Conservation (phyloP, 345 rosid genomes). For the Salix caprea region DNA sequence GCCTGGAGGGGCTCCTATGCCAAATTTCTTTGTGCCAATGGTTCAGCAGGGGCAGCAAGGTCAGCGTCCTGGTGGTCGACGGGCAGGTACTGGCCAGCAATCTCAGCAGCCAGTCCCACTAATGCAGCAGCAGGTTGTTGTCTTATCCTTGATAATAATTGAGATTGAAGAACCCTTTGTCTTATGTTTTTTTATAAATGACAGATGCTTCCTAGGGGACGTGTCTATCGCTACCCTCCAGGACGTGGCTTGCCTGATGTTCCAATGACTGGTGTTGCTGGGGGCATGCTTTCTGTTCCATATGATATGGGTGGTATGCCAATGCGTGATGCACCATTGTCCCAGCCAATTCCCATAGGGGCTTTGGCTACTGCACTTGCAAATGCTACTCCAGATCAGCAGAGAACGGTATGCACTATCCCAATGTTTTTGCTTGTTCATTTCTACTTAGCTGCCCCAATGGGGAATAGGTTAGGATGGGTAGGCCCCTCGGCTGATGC, state of each 20-base stretch:
- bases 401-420: slow-evolving; percentile 63
- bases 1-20: slow-evolving; percentile 70
- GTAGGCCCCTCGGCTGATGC: not conserved
- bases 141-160: not conserved
- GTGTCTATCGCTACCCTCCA: slow-evolving; percentile 65
- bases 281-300: slow-evolving; percentile 72
- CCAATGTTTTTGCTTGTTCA: not conserved
- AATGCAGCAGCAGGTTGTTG: slow-evolving; percentile 74
- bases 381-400: slow-evolving; percentile 78
- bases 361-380: slow-evolving; percentile 87
- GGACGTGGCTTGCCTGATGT: slow-evolving; percentile 78
- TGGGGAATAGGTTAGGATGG: not conserved
- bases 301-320: slow-evolving; percentile 64
- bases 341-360: slow-evolving; percentile 72
- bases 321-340: slow-evolving; percentile 48
- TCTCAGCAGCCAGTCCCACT: slow-evolving; percentile 71
- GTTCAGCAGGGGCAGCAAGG: slow-evolving; percentile 89
- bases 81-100: slow-evolving; percentile 64
- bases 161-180: not conserved
- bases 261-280: slow-evolving; percentile 57
- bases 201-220: slow-evolving; percentile 84
- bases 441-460: not conserved
- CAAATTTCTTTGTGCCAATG: slow-evolving; percentile 83
- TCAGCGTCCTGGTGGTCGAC: slow-evolving; percentile 77
- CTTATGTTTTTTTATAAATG: not conserved